Evolutionary conservation across 73 alveolate genomes (phyloP).

Genomic region (Paramecium sexaurelia): DNA sequence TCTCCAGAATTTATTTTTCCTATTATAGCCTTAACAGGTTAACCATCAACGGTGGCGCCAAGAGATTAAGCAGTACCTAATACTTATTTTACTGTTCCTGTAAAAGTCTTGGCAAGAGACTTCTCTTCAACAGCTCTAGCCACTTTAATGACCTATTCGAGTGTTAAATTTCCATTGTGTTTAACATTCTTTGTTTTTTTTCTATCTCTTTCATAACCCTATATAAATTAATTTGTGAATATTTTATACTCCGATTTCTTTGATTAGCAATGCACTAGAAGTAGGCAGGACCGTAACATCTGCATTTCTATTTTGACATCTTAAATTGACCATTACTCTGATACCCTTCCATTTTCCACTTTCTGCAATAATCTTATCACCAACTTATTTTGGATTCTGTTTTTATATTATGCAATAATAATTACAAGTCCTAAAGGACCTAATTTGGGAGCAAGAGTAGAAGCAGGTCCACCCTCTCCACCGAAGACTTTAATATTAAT

Average conservation of each 20-base stretch:
- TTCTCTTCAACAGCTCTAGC: conserved; percentile 68
- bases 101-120: conserved; percentile 68
- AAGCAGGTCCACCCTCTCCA: conserved; percentile 73
- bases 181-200: conserved; percentile 73
- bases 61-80: conserved; percentile 76
- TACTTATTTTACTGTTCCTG: conserved; percentile 76
- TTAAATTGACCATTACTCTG: conserved; percentile 73
- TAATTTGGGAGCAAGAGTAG: conserved; percentile 76
- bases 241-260: conserved; percentile 70
- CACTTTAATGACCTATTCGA: conserved; percentile 71
- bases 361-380: conserved; percentile 73
- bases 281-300: conserved; percentile 73
- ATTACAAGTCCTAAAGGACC: conserved; percentile 74
- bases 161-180: conserved; percentile 76
- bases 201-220: conserved; percentile 76
- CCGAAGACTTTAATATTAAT: conserved; percentile 70
- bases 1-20: conserved; percentile 64
- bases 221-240: background rate
- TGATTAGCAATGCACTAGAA: conserved; percentile 73
- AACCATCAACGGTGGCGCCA: conserved; percentile 73
- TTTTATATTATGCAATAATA: background rate
- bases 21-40: conserved; percentile 67
- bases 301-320: conserved; percentile 71
- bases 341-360: conserved; percentile 72
- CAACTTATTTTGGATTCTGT: conserved; percentile 74